Base-by-base conservation (phyloP, 352 stramenopile genomes). In the Phytophthora ramorum region DNA sequence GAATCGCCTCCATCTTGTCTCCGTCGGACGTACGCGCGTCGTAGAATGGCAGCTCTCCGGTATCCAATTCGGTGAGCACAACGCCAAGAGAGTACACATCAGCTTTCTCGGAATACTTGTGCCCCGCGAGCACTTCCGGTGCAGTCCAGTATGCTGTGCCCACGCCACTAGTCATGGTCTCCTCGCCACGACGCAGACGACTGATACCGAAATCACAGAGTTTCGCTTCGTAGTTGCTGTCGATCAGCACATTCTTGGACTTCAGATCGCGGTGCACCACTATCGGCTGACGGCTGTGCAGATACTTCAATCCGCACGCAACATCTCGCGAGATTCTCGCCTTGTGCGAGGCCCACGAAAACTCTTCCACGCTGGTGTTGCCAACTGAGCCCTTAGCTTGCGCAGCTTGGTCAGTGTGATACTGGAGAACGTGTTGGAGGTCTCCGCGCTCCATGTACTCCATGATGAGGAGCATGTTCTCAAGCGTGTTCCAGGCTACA, bases 211-310 rank as follows among this genome's bases (percentile, higher is more conserved):
- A 85, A n/a, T 81, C 76, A 30, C 73, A 70, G 17, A 85, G 49
- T 30, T 82, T 80, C 40, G 69, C 68, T n/a, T 71, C 54, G n/a
- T 73, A 55, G 10, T 60, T 56, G 7, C 69, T 40, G 16, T 35
- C 69, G 3, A 84, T 51, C 45, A 92, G 71, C 45, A 93, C 76
- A 47, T 93, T 93, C 63, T 89, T 82, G 45, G 75, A 85, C 63
- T 95, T 93, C 52, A 95, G 65, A 48, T 95, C 85, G 28, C 84
- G 78, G 50, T 95, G 87, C 7, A 95, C 71, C 20, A 95, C 66
- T 14, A 75, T 37, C 73, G 57, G 38, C 3, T 35, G 20, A 4
- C 24, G 57, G 0, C 19, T 30, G 48, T 79, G 71, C 43, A 79
- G 26, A 28, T 79, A 79, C 30, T 57, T 40, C n/a, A 79, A 53